Evolutionary conservation across 2,329 filamentous ascomycete genomes (phyloP).

Genomic region (Chlorencoelia australis): DNA sequence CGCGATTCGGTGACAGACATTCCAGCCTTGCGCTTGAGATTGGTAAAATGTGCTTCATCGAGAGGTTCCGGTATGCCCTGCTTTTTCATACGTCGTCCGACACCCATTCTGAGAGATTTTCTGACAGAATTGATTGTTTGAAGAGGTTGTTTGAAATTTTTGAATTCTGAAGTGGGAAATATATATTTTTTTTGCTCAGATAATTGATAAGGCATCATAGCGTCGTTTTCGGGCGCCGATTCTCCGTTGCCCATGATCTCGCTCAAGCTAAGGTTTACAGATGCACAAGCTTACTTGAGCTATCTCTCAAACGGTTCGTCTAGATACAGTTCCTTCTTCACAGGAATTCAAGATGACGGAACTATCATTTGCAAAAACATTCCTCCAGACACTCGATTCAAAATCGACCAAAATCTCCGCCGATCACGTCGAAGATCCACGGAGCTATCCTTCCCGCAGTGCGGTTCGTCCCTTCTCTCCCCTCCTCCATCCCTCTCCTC

Average conservation of each 20-base stretch:
- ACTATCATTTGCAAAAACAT: constrained; percentile 72
- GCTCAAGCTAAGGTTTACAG: too few species aligned
- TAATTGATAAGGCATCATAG: constrained; percentile 22
- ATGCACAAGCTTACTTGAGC: too few species aligned
- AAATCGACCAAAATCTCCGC: constrained; percentile 72
- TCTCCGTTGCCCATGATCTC: constrained; percentile 14
- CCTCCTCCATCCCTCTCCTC: not conserved
- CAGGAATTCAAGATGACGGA: constrained; percentile 65
- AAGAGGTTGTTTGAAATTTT: constrained; percentile 3
- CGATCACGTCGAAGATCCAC: constrained; percentile 83
- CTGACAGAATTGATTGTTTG: not conserved
- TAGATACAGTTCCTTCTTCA: too few species aligned
- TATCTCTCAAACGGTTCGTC: too few species aligned
- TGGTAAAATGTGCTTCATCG: constrained; percentile 69
- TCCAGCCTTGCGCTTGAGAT: constrained; percentile 75
- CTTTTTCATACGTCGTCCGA: constrained; percentile 88
- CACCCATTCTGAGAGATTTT: constrained; percentile 57
- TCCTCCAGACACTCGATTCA: constrained; percentile 70
- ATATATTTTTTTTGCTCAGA: constrained; percentile 11
- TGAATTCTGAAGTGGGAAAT: constrained; percentile 4
- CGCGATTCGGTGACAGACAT: constrained; percentile 50
- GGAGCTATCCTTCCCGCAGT: constrained; percentile 62
- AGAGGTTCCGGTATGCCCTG: constrained; percentile 79
- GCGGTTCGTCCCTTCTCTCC: constrained; percentile 47
- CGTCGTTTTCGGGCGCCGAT: constrained; percentile 6